Base-by-base conservation (phyloP, 2,329 filamentous ascomycete species). In the Madurella mycetomatis region DNA sequence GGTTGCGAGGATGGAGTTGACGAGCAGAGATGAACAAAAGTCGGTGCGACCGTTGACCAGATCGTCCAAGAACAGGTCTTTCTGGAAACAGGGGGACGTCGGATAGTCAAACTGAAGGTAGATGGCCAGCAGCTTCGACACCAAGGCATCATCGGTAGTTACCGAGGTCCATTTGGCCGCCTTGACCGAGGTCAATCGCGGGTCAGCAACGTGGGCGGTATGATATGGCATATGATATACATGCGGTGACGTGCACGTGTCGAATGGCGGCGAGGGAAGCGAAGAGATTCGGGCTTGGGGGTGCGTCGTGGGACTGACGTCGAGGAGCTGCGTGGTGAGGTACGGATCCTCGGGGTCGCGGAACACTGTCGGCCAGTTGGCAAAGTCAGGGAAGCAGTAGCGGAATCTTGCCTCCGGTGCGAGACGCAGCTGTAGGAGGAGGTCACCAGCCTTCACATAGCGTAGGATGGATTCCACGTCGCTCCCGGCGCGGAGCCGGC, bases 1-100 rank as follows among this genome's bases (percentile, higher is more conserved):
- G 16, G 63, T 60, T 1, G 62, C 63, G 2, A 69, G 60, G 4
- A 67, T 37, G 5, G 56, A 49, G 43, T 66, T 67, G 19, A 67
- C 64, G 4, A 66, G 57, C 8, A 65, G 47, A 5, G 58, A 57
- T 1, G 64, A 65, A 48, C 65, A 67, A 25, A 66, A 65, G 9
- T 53, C 40, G 9, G 32, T 53, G 8, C 18, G 55, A 2, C 59
- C 55, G 7, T 46, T 9, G 9, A 50, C 44, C 54, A 67, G 55
- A 37, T 66, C 65, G 1, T 66, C 64, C n/a, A 67, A 54, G 12
- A 66, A 66, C 1, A 60, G 9, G 15, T 65, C 62, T 15, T 65
- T 66, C 13, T 63, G 60, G 34, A 67, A 65, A 2, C 37, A 47
- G 1, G 57, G 53, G 3, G 60, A 53, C 45, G 55, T 60, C 2